Conservation (phyloP, 352 stramenopile species). For the Globisporangium cystogenes region DNA sequence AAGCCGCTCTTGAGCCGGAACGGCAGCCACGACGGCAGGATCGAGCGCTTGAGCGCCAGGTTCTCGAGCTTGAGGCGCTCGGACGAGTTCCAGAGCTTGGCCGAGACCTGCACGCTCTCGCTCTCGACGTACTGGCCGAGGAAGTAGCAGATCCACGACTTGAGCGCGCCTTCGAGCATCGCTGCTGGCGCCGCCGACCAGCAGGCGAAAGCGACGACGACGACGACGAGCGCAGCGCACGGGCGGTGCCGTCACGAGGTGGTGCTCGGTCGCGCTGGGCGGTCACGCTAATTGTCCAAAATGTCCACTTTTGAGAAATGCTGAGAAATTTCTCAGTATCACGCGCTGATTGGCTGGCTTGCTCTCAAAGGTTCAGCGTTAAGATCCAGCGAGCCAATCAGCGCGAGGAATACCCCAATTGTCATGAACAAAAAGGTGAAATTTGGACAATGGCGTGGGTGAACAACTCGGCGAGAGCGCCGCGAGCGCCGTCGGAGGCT, state of each 20-base stretch:
- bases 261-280: no score
- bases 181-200: neutral
- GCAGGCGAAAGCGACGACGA: neutral
- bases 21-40: constrained; percentile 77
- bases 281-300: neutral
- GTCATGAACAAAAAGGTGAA: no score
- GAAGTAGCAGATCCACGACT: constrained; percentile 85
- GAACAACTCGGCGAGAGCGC: no score
- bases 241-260: no score
- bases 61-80: constrained; percentile 86
- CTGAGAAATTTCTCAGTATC: no score
- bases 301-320: no score
- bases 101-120: constrained; percentile 78
- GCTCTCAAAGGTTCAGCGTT: neutral
- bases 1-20: constrained; percentile 86
- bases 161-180: constrained; percentile 86
- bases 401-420: no score
- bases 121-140: constrained; percentile 87
- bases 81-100: constrained; percentile 84
- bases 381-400: neutral
- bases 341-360: no score
- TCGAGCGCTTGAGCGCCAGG: constrained; percentile 74
- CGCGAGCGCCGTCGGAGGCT: no score
- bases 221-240: neutral
- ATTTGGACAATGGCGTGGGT: no score